Percentiles rank a stretch among this genome's conserved stretches.
phyloP scores from a whole-genome alignment of 108 stramenopile genomes.

The Stephanodiscus triporus region DNA sequence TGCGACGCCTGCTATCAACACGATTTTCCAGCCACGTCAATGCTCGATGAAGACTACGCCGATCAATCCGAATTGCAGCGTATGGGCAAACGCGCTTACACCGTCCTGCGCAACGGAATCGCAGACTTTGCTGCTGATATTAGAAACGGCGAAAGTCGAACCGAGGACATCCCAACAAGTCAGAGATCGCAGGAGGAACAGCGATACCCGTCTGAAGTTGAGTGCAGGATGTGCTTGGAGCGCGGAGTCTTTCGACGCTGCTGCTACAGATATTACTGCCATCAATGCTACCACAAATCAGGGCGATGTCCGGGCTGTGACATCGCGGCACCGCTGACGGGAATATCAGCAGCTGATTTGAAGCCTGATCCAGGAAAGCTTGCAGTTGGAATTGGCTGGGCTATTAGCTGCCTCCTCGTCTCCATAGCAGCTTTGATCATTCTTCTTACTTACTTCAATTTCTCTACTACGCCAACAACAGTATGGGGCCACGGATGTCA shows the following conservation, averaged over 20 bases:
- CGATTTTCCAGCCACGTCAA: slow-evolving; percentile 43
- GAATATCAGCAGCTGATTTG: slow-evolving; percentile 20
- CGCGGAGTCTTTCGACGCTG: slow-evolving; percentile 38
- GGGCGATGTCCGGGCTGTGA: slow-evolving; percentile 37
- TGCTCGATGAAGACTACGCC: slow-evolving; percentile 27
- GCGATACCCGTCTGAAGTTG: slow-evolving; percentile 29
- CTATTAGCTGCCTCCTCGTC: slow-evolving; percentile 19
- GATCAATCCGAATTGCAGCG: slow-evolving; percentile 17
- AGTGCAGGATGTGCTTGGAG: slow-evolving; percentile 45
- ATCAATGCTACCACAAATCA: slow-evolving; percentile 35
- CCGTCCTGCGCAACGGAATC: not conserved
- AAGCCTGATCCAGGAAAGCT: slow-evolving; percentile 34
- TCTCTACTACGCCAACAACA: slow-evolving; percentile 30
- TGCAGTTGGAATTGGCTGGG: slow-evolving; percentile 43
- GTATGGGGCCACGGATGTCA: slow-evolving; percentile 39
- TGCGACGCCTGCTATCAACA: slow-evolving; percentile 36
- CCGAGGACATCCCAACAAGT: no score
- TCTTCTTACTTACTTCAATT: slow-evolving; percentile 31
- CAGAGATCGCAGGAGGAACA: no score
- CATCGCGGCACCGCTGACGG: slow-evolving; percentile 16
- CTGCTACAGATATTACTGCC: slow-evolving; percentile 43
- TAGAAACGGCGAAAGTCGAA: not conserved
- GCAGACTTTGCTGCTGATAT: slow-evolving; percentile 20
- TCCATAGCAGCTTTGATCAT: slow-evolving; percentile 3
- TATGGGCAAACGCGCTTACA: slow-evolving; percentile 13